A percentile compares a stretch with the other conserved stretches of the same genome.
Evolutionary conservation across 345 rosid genomes (phyloP).

Genomic region (Rhodamnia rubescens): DNA sequence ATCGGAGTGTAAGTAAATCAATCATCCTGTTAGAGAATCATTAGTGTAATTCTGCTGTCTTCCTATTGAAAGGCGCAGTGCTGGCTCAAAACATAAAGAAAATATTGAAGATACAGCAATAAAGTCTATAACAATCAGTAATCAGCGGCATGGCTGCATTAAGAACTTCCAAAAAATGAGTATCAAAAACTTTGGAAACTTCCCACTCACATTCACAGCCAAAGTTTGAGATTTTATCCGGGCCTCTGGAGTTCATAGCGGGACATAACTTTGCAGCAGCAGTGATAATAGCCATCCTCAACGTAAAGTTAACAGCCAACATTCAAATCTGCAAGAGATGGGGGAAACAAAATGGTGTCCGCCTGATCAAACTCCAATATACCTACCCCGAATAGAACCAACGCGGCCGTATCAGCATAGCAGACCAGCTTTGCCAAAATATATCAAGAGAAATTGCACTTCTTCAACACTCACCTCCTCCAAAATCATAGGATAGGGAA

Average conservation of each 20-base stretch:
- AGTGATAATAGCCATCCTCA: constrained; percentile 16
- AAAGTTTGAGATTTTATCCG: constrained; percentile 3
- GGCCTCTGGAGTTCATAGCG: background rate
- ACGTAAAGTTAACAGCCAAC: background rate
- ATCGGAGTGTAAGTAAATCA: background rate
- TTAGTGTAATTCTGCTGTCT: background rate
- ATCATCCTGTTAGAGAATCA: background rate
- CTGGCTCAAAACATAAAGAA: background rate
- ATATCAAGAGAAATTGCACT: background rate
- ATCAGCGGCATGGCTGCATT: background rate
- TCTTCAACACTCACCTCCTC: background rate
- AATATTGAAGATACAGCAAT: background rate
- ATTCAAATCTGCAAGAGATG: background rate
- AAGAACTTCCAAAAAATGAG: background rate
- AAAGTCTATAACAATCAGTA: background rate
- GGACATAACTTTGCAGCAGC: constrained; percentile 16
- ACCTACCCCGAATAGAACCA: background rate
- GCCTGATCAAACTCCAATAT: background rate
- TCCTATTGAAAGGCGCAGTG: rapidly evolving
- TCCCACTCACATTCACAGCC: constrained; percentile 5
- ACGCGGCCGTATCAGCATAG: background rate
- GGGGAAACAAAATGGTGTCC: background rate
- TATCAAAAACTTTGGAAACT: background rate
- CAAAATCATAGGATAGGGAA: background rate
- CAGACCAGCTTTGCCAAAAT: background rate